Evolutionary conservation across 1,284 basidiomycete genomes (phyloP), one percentile per base, ranked within the genome.

Genomic region (Trichosporon sp.): DNA sequence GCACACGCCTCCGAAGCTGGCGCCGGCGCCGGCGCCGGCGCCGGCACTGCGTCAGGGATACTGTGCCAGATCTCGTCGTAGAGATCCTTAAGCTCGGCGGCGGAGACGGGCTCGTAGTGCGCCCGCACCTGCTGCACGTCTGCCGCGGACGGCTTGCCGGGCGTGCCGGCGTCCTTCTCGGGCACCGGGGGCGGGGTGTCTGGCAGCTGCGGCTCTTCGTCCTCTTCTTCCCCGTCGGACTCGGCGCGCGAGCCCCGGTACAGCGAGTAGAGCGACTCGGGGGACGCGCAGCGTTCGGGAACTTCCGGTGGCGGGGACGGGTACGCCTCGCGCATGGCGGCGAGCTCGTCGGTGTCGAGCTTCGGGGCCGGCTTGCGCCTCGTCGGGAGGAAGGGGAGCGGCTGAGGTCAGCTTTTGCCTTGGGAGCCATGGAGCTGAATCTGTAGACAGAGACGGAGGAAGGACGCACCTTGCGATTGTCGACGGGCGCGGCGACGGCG

Each of bases 31-130:
- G 25, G 1, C 12, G 25, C 3, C 31, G 13, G 11, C 25, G 9
- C 3, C 1, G 25, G 13, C 34, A n/a, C 27, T 2, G 9, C 13
- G 5, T 25, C 51, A 5, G 25, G 53, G 12, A 29, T 27, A 12
- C 53, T 58, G 53, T 15, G 27, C 56, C 56, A 60, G 56, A 60
- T 60, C 56, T 60, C 56, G 56, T 60, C 56, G 56, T 60, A 60
- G 29, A 60, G 29, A 29, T 29, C 32, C 56, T 60, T 60, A 60
- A 60, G 56, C 56, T 60, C 56, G 56, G 56, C 56, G 27, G 56
- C 56, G 56, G 56, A 60, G 27, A 60, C 56, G 27, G 56, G 56
- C 27, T 29, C 56, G 29, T 60, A 60, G 15, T 60, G 56, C 29
- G 27, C 27, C 11, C 56, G 56, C 56, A 53, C 51, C 12, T n/a